These are phyloP conservation scores for Grosmannia serpens DNA, from an alignment of 2,329 filamentous ascomycete genomes.

Conservation along the genomic window DNA sequence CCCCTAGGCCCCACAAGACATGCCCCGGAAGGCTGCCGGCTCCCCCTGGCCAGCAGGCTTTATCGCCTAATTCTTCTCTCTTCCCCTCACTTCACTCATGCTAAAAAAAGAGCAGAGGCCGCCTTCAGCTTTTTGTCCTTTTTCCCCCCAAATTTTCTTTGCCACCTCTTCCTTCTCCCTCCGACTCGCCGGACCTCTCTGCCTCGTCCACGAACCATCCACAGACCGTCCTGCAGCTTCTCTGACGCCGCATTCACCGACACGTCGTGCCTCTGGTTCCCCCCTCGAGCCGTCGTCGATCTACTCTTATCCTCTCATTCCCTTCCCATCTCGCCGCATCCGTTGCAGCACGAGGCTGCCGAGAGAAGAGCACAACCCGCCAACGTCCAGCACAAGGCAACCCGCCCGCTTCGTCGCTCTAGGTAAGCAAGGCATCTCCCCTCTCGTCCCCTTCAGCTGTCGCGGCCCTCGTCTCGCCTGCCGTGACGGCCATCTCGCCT, in stretches of 20 bases:
- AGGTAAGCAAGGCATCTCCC: neutral
- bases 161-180: neutral
- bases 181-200: neutral
- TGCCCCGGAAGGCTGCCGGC: neutral
- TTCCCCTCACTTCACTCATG: neutral
- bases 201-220: neutral
- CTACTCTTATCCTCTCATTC: too few species aligned
- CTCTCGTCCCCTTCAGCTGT: neutral
- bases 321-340: neutral
- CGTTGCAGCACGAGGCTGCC: neutral
- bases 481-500: too few species aligned
- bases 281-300: neutral
- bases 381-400: neutral
- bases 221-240: neutral
- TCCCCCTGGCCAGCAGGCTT: too few species aligned
- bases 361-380: neutral
- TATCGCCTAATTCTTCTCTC: too few species aligned
- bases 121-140: neutral
- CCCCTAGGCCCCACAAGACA: neutral
- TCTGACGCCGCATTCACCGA: neutral
- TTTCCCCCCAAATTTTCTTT: neutral
- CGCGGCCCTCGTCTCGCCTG: neutral
- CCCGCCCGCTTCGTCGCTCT: neutral
- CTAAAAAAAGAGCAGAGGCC: neutral
- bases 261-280: neutral